phyloP scores from a whole-genome alignment of 1,139 yeast genomes.

The Zhuliangozyma blackwelliae region DNA sequence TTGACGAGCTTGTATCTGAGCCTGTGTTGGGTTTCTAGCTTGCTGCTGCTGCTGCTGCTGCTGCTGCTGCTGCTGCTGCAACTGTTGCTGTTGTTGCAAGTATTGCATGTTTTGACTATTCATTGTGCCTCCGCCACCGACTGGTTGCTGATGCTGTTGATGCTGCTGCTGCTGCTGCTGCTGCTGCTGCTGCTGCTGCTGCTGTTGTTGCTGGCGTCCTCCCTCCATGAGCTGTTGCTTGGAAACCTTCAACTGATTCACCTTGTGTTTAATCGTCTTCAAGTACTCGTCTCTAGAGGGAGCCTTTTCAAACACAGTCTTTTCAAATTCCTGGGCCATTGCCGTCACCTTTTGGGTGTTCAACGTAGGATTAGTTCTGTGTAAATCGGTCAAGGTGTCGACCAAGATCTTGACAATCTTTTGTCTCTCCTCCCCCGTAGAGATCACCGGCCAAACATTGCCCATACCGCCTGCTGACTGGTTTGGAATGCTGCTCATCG shows the following conservation, averaged over 20 bases:
- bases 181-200: slow-evolving; percentile 7
- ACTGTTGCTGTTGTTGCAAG: slow-evolving; percentile 47
- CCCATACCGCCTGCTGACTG: slow-evolving; percentile 13
- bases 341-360: slow-evolving; percentile 36
- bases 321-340: slow-evolving; percentile 46
- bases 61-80: slow-evolving; percentile 2
- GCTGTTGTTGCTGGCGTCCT: slow-evolving; percentile 4
- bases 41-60: slow-evolving; percentile 1
- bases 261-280: slow-evolving; percentile 35
- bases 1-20: slow-evolving; percentile 29
- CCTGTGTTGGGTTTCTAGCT: slow-evolving; percentile 44
- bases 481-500: neutral
- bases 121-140: slow-evolving; percentile 1
- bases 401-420: slow-evolving; percentile 39
- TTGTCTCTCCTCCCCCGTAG: slow-evolving; percentile 38
- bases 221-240: slow-evolving; percentile 7
- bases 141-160: slow-evolving; percentile 4
- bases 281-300: slow-evolving; percentile 40
- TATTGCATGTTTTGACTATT: slow-evolving; percentile 16
- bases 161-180: slow-evolving; percentile 6
- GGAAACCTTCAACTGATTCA: slow-evolving; percentile 29
- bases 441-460: slow-evolving; percentile 38
- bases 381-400: slow-evolving; percentile 38
- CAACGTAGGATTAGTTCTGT: slow-evolving; percentile 27
- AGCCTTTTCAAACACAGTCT: slow-evolving; percentile 37